Evolutionary conservation across 306 rosid species (phyloP).

Genomic region (Sesbania bispinosa): DNA sequence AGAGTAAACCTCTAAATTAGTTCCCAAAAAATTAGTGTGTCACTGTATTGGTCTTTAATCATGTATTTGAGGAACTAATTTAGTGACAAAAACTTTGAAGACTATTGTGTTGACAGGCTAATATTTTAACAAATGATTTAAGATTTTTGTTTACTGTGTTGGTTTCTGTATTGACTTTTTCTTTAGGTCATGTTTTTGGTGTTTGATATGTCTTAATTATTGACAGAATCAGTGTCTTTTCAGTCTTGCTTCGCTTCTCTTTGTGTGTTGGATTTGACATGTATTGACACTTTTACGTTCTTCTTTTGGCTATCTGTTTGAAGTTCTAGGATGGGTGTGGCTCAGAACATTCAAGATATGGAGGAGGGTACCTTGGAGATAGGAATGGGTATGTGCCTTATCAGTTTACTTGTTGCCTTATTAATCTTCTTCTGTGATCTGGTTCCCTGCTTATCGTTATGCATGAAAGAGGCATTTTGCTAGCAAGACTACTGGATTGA

Average conservation of each 20-base stretch:
- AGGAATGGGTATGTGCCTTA: slow-evolving; percentile 77
- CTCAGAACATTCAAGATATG: slow-evolving; percentile 43
- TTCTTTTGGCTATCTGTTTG: slow-evolving; percentile 26
- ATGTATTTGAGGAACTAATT: neutral
- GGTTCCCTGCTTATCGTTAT: neutral
- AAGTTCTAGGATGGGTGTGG: slow-evolving; percentile 65
- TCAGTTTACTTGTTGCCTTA: slow-evolving; percentile 8
- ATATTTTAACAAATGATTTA: neutral
- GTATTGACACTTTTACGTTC: slow-evolving; percentile 7
- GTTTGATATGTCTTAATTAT: slow-evolving; percentile 5
- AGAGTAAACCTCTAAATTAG: neutral
- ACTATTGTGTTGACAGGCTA: neutral
- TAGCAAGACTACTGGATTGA: neutral
- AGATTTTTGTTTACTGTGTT: neutral
- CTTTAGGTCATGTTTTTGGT: neutral
- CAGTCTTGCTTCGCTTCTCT: neutral
- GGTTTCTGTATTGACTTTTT: neutral
- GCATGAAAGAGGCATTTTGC: neutral
- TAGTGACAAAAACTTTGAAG: neutral
- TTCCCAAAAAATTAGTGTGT: neutral
- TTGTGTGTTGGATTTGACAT: slow-evolving; percentile 17
- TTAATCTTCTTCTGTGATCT: slow-evolving; percentile 1
- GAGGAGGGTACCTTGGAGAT: slow-evolving; percentile 89
- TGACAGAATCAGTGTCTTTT: neutral
- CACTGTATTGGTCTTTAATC: neutral